Evolutionary conservation across 768 basidiomycete species (phyloP).

Genomic region (Pisolithus microcarpus): DNA sequence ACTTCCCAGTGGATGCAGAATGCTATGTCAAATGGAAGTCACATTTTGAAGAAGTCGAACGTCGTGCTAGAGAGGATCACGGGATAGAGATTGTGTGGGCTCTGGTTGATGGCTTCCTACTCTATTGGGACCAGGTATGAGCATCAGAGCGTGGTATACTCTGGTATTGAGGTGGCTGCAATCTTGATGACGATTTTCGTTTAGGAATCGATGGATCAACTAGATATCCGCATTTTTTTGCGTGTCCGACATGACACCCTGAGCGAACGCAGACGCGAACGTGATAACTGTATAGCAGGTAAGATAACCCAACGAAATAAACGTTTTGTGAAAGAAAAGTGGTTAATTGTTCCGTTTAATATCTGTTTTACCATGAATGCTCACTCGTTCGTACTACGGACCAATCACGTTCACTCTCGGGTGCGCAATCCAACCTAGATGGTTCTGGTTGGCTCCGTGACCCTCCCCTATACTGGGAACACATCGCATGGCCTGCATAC

Average conservation of each 20-base stretch:
- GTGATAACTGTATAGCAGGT: slow-evolving; percentile 91
- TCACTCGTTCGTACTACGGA: too few relatives aligned
- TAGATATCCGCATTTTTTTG: slow-evolving; percentile 81
- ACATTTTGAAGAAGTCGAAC: slow-evolving; percentile 44
- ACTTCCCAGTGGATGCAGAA: slow-evolving; percentile 48
- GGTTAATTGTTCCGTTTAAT: slow-evolving; percentile 17
- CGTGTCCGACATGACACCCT: slow-evolving; percentile 74
- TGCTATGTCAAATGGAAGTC: slow-evolving; percentile 42
- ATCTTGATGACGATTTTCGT: background rate
- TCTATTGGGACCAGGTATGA: slow-evolving; percentile 80
- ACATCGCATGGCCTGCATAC: slow-evolving; percentile 94
- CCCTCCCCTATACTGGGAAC: slow-evolving; percentile 84
- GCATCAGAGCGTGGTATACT: background rate
- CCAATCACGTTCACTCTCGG: too few relatives aligned
- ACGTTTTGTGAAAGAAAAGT: slow-evolving; percentile 3
- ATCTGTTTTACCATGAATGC: background rate
- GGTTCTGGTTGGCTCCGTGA: slow-evolving; percentile 78
- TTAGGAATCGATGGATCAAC: slow-evolving; percentile 60
- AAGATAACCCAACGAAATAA: slow-evolving; percentile 21
- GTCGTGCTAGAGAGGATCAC: slow-evolving; percentile 32
- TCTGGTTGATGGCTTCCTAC: slow-evolving; percentile 87
- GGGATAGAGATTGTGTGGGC: slow-evolving; percentile 64
- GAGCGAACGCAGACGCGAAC: slow-evolving; percentile 64
- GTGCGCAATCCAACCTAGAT: slow-evolving; percentile 80
- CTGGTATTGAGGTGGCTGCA: background rate